phyloP scores from a whole-genome alignment of 2,329 filamentous ascomycete genomes.

The Falciphora oryzae region DNA sequence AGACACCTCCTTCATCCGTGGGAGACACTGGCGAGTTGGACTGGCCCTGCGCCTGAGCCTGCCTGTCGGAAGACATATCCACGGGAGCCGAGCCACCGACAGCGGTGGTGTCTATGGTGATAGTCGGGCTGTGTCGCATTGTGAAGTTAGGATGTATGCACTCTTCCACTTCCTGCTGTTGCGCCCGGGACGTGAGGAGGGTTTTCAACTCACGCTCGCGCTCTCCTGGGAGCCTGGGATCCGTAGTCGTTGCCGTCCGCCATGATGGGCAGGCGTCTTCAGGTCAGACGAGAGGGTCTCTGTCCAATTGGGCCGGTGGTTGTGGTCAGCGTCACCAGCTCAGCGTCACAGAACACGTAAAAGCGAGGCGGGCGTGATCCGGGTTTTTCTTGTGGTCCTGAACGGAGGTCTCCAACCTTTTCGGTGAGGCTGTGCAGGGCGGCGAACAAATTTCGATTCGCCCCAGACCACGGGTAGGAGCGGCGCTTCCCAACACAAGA shows the following conservation, averaged over 20 bases:
- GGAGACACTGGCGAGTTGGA: slow-evolving; percentile 29
- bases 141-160: slow-evolving; percentile 14
- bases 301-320: not conserved
- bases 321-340: slow-evolving; percentile 8
- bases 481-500: not conserved
- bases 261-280: slow-evolving; percentile 5
- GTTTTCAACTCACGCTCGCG: slow-evolving; percentile 6
- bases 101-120: slow-evolving; percentile 48
- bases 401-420: slow-evolving; percentile 3
- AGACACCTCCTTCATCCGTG: slow-evolving; percentile 34
- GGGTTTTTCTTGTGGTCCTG: not conserved
- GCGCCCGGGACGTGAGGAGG: not conserved
- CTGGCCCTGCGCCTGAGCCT: slow-evolving; percentile 16
- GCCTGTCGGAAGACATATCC: slow-evolving; percentile 26
- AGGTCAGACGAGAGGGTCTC: not conserved
- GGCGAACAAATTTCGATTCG: not conserved
- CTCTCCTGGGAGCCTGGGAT: slow-evolving; percentile 5
- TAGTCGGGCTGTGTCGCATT: slow-evolving; percentile 38
- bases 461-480: not conserved
- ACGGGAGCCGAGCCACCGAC: slow-evolving; percentile 22
- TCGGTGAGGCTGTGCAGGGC: not conserved
- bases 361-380: not conserved
- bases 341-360: not conserved
- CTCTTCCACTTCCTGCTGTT: not conserved
- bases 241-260: slow-evolving; percentile 1